Percentiles rank a stretch among this genome's conserved stretches.
Evolutionary conservation across 2,329 filamentous ascomycete species (phyloP).

Genomic region (Dothidotthia symphoricarpi): DNA sequence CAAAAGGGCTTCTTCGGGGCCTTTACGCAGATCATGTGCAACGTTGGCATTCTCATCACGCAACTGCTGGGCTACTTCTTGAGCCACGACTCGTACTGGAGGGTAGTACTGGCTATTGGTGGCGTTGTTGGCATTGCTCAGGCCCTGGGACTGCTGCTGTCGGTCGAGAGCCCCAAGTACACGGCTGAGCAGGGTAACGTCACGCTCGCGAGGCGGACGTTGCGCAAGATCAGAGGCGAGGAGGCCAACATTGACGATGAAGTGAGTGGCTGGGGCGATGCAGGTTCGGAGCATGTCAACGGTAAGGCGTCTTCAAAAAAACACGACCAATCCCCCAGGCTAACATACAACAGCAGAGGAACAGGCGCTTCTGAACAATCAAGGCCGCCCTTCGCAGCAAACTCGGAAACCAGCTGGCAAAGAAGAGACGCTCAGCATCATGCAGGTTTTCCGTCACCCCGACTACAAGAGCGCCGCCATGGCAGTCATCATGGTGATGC

Average conservation of each 20-base stretch:
- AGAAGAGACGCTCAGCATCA: slow-evolving; percentile 44
- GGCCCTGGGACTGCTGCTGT: slow-evolving; percentile 65
- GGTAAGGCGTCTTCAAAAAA: slow-evolving; percentile 17
- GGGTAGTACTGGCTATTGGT: slow-evolving; percentile 75
- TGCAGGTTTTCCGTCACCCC: slow-evolving; percentile 63
- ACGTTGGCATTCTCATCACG: slow-evolving; percentile 80
- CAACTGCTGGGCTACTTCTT: slow-evolving; percentile 86
- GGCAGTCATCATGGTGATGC: slow-evolving; percentile 89
- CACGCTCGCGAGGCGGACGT: slow-evolving; percentile 60
- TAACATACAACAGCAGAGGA: slow-evolving; percentile 55
- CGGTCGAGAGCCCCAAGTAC: slow-evolving; percentile 84
- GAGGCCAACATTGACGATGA: slow-evolving; percentile 71
- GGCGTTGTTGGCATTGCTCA: slow-evolving; percentile 67
- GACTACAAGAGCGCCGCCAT: slow-evolving; percentile 77
- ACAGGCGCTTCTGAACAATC: slow-evolving; percentile 62
- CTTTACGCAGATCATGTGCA: slow-evolving; percentile 92
- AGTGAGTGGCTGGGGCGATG: slow-evolving; percentile 52
- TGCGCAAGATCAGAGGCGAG: slow-evolving; percentile 74
- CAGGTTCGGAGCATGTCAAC: slow-evolving; percentile 26
- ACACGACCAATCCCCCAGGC: slow-evolving; percentile 1
- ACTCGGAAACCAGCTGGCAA: slow-evolving; percentile 26
- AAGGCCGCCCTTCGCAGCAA: slow-evolving; percentile 28
- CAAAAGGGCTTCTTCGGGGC: slow-evolving; percentile 75
- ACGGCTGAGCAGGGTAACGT: slow-evolving; percentile 65
- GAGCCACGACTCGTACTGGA: slow-evolving; percentile 76